Conservation (phyloP, 2,329 filamentous ascomycete species). For the Pyrenochaeta sp. region DNA sequence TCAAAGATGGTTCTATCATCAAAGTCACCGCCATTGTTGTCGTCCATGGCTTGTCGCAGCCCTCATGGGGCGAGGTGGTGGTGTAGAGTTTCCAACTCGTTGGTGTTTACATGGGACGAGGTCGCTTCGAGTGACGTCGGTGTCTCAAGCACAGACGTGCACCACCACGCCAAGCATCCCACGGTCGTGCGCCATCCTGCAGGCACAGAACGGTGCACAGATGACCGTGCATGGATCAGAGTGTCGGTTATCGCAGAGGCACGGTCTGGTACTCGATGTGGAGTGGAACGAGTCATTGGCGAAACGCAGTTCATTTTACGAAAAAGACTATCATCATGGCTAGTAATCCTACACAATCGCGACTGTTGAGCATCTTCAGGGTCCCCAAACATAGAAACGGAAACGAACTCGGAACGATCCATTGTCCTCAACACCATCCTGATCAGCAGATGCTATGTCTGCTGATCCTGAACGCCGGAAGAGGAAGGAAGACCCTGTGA, state of each 20-base stretch:
- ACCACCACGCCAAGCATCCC: slow-evolving; percentile 31
- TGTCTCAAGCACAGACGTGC: slow-evolving; percentile 24
- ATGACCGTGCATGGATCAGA: slow-evolving; percentile 9
- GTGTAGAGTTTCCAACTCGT: slow-evolving; percentile 12
- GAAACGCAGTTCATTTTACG: slow-evolving; percentile 16
- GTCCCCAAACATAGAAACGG: slow-evolving; percentile 8
- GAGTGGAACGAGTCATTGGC: neutral
- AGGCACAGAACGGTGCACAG: slow-evolving; percentile 19
- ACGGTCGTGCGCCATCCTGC: slow-evolving; percentile 12
- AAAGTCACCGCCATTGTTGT: slow-evolving; percentile 26
- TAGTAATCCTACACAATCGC: slow-evolving; percentile 32
- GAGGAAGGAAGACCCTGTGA: slow-evolving; percentile 28
- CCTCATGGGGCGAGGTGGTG: slow-evolving; percentile 7
- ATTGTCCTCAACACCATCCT: slow-evolving; percentile 23
- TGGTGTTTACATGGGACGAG: slow-evolving; percentile 33
- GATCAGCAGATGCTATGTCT: slow-evolving; percentile 18
- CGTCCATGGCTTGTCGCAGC: slow-evolving; percentile 25
- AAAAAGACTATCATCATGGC: slow-evolving; percentile 13
- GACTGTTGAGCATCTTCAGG: neutral
- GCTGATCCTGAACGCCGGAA: slow-evolving; percentile 33
- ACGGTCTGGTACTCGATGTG: neutral
- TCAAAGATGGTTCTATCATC: slow-evolving; percentile 22
- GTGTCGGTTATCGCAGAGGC: slow-evolving; percentile 3
- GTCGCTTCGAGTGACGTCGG: slow-evolving; percentile 35
- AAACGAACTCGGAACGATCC: slow-evolving; percentile 13